Base-by-base conservation (phyloP, 306 rosid species). In the Corylus heterophylla region DNA sequence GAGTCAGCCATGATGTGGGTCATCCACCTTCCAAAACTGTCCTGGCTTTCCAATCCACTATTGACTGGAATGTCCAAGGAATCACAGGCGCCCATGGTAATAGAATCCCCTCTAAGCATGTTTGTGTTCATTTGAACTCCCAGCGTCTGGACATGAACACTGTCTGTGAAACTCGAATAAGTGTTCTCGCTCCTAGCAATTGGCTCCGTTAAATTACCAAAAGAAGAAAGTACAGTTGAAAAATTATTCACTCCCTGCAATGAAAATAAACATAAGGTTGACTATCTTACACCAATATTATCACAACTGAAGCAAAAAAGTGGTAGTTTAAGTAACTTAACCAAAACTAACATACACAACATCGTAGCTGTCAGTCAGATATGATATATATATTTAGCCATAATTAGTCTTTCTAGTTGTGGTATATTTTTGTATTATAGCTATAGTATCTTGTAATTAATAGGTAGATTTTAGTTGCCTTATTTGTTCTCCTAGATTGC, bases 21-120 rank as follows among this genome's bases (percentile, higher is more conserved):
- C 77, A 91, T 82, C 97, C 98, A 96, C 86, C 84, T 89, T 82
- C 97, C 97, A 78, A 96, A 93, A 85, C 97, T 96, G 83, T 87
- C 94, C 92, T 91, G 97, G 77, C 91, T 89, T 71, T 85, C 90
- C 90, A 95, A 85, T 79, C 86, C 83, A 27, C 74, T 87, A 82
- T 81, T 79, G 70, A 75, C 86, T 83, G 77, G 75, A 74, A 71
- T 74, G 56, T 83, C 78, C 75, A 39, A 49, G 55, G 89, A 85
- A 78, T 73, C 79, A 76, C 59, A 80, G 74, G 83, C 78, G 67
- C 66, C 73, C 62, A 51, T 69, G 67, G 88, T 69, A 58, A 76
- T 71, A 69, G 78, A 78, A 79, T 83, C 62, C 68, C 48, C 84
- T 74, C 63, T 80, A 87, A 76, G 83, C 54, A 62, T 80, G 77